Base-by-base conservation (phyloP, 2,329 filamentous ascomycete genomes). In the Westerdykella ornata region DNA sequence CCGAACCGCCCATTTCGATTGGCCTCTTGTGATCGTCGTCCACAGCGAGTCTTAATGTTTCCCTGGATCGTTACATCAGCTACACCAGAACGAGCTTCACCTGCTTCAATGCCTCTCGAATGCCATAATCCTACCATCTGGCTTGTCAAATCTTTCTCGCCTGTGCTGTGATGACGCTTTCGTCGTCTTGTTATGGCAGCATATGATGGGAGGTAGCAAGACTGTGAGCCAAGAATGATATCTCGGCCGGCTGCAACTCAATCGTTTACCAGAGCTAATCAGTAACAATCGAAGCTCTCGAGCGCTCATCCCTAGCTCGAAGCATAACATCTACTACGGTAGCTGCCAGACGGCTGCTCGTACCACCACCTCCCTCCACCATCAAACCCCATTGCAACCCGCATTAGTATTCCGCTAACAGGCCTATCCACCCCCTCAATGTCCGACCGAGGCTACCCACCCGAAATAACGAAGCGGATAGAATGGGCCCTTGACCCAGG, bases 51-150 rank as follows among this genome's bases (percentile, higher is more conserved):
- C 22, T 26, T 11, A 43, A 47, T 42, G 54, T 57, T 54, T 47
- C 55, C 49, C 52, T 55, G 46, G 40, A 47, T 58, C 43, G 60
- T 63, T 60, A 59, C 59, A 61, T 60, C 41, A 47, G 51, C 57
- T 62, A 58, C 57, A 47, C 61, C 55, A 46, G 47, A 60, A 55
- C 32, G 39, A 47, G 49, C 39, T 42, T 42, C 43, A 34, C 49
- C 51, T 54, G 55, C 57, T 49, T 58, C 52, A 46, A 44, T 45
- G 26, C 37, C 22, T 7, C n/a, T 39, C 26, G 22, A 28, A 28
- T 8, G 14, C 20, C 22, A 32, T 12, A 26, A 31, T 15, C 30
- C 30, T 17, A 33, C 30, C 13, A 29, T 29, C 26, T 29, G 26
- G 26, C n/a, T 17, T 11, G 13, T 17, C 30, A 33, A 13, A 33